Evolutionary conservation across 129 eudicot genomes (phyloP), one percentile per base, ranked within the genome.

Genomic region (Smallanthus sonchifolius): DNA sequence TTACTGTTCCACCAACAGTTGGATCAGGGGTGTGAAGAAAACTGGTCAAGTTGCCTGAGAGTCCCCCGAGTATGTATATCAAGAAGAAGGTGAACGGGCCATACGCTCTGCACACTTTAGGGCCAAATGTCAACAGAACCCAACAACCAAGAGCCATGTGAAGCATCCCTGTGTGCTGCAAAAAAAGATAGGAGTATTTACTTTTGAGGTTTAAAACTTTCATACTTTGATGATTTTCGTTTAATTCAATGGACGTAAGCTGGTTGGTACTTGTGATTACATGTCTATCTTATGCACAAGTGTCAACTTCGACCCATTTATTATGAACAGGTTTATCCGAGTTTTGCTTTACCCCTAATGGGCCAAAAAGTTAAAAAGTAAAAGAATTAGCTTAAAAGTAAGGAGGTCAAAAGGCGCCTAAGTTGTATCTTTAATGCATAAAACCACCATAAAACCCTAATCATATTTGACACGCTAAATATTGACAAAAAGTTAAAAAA

Each of bases 1-100:
- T 81, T 83, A 89, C 96, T 80, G 96, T 89, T 65, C 97, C 96
- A 72, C 97, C 96, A 72, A 92, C 97, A 56, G 97, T 85, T 59
- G 96, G 86, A 37, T 87, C 93, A 49, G 97, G 84, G 4, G 89
- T 87, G 79, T 92, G 97, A 80, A 87, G 87, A 77, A 92, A 92
- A 76, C 97, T 89, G 75, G 86, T 77, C 38, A 92, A 72, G 80
- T 89, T 92, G 55, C 96, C 97, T 0, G 94, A 87, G 62, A 92
- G 80, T 67, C 97, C 97, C 61, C 97, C 97, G 28, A 92, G 97
- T 72, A 82, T 55, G 70, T 87, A 92, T 75, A 92, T 75, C 83
- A 92, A 71, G 87, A 87, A 81, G 68, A 89, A 89, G 49, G 96
- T 85, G 56, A 89, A 87, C 20, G 89, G 74, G 51, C 97, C 97